Percentiles rank a stretch among this genome's conserved stretches.
phyloP scores from a whole-genome alignment of 495 filamentous ascomycete genomes.

The Penicillium nucicola region DNA sequence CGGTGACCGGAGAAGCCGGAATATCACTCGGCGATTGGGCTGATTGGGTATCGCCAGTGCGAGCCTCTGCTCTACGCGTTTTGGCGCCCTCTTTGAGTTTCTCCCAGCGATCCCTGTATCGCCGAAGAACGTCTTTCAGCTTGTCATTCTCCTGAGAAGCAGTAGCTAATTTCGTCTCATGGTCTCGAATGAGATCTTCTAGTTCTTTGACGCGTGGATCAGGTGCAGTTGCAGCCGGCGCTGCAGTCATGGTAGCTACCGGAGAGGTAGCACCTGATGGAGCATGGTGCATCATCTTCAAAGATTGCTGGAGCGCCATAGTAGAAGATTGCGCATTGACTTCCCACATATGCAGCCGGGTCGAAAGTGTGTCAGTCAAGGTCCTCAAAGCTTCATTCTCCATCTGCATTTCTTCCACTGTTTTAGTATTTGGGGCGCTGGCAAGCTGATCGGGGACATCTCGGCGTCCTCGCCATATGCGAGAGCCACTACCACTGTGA shows the following conservation, averaged over 20 bases:
- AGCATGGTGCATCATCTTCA: constrained; percentile 59
- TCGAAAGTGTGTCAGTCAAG: constrained; percentile 73
- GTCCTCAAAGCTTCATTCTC: constrained; percentile 76
- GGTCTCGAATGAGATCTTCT: constrained; percentile 41
- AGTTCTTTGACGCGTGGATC: constrained; percentile 46
- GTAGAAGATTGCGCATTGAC: constrained; percentile 76
- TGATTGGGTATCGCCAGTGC: constrained; percentile 14
- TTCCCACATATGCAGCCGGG: constrained; percentile 80
- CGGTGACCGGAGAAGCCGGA: constrained; percentile 3
- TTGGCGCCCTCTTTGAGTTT: constrained; percentile 81
- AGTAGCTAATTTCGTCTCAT: constrained; percentile 53
- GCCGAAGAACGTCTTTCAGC: constrained; percentile 57
- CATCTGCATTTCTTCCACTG: constrained; percentile 76
- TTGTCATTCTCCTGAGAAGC: constrained; percentile 67
- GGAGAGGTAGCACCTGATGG: constrained; percentile 27
- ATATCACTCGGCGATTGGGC: constrained; percentile 4
- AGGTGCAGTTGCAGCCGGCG: constrained; percentile 24
- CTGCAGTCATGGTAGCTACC: constrained; percentile 17
- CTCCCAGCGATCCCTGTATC: constrained; percentile 79
- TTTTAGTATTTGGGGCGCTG: constrained; percentile 44
- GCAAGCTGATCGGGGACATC: constrained; percentile 25
- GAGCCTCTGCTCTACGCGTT: constrained; percentile 38
- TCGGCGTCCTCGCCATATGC: constrained; percentile 14
- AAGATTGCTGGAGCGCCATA: constrained; percentile 75
- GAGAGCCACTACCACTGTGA: constrained; percentile 26